Percentiles rank a stretch among this genome's conserved stretches.
These are phyloP conservation scores for Rubroshorea leprosula DNA, from an alignment of 345 rosid genomes.

Conservation along the genomic window DNA sequence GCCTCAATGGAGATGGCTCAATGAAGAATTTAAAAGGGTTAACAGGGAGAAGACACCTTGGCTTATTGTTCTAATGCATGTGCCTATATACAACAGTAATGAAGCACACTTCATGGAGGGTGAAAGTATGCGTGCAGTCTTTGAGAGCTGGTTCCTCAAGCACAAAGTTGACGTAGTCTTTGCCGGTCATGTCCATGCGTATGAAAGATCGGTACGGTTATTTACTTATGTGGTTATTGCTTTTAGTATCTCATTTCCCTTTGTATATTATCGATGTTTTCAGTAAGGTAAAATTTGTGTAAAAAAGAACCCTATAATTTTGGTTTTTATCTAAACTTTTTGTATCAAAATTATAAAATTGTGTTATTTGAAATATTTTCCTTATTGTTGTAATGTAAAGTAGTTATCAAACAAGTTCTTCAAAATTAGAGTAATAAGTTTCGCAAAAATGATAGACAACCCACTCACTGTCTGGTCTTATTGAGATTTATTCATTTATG, in stretches of 20 bases:
- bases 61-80: conserved; percentile 93
- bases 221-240: neutral
- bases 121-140: conserved; percentile 83
- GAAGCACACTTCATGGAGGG: conserved; percentile 94
- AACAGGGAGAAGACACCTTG: conserved; percentile 92
- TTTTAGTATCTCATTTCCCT: neutral
- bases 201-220: conserved; percentile 88
- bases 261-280: too few relatives aligned
- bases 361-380: too few relatives aligned
- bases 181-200: conserved; percentile 98
- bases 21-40: conserved; percentile 63
- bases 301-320: too few relatives aligned
- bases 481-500: too few relatives aligned
- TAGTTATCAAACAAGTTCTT: too few relatives aligned
- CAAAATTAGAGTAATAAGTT: too few relatives aligned
- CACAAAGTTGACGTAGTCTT: conserved; percentile 74
- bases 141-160: conserved; percentile 65
- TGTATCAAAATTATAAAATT: too few relatives aligned
- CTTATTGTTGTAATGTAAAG: too few relatives aligned
- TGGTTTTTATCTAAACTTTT: too few relatives aligned
- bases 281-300: too few relatives aligned
- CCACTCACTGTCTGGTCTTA: too few relatives aligned
- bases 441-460: too few relatives aligned
- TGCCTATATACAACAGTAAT: conserved; percentile 77
- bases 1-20: conserved; percentile 82